A percentile compares a stretch with the other conserved stretches of the same genome.
phyloP scores from a whole-genome alignment of 768 basidiomycete genomes.

The Pleurotus citrinopileatus region DNA sequence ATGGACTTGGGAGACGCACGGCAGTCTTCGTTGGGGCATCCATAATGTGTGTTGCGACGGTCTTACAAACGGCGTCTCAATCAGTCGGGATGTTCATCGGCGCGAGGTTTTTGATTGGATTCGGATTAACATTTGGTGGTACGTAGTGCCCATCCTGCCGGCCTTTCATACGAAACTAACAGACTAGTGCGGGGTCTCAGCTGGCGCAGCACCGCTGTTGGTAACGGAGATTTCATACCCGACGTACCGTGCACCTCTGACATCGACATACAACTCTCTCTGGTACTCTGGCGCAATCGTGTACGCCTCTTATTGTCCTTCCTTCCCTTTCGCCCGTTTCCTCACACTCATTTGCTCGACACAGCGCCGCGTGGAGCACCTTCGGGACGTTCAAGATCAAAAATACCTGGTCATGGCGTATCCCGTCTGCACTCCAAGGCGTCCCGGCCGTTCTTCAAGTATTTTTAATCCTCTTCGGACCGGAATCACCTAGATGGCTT shows the following conservation, averaged over 20 bases:
- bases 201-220: constrained; percentile 35
- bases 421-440: constrained; percentile 51
- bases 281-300: constrained; percentile 31
- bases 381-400: constrained; percentile 52
- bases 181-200: constrained; percentile 20
- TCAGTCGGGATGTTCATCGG: constrained; percentile 31
- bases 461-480: constrained; percentile 43
- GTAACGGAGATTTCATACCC: constrained; percentile 42
- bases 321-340: neutral
- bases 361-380: constrained; percentile 51
- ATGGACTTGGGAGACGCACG: neutral
- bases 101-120: constrained; percentile 15
- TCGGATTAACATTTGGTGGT: constrained; percentile 7
- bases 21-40: constrained; percentile 23
- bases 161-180: neutral
- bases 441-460: constrained; percentile 48
- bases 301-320: neutral
- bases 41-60: constrained; percentile 29
- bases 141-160: neutral
- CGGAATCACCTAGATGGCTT: constrained; percentile 65
- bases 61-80: constrained; percentile 27
- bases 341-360: neutral
- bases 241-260: constrained; percentile 35
- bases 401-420: constrained; percentile 54
- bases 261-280: constrained; percentile 30